Percentiles rank a stretch among this genome's conserved stretches.
phyloP scores from a whole-genome alignment of 495 filamentous ascomycete genomes.

The Penicillium goetzii region DNA sequence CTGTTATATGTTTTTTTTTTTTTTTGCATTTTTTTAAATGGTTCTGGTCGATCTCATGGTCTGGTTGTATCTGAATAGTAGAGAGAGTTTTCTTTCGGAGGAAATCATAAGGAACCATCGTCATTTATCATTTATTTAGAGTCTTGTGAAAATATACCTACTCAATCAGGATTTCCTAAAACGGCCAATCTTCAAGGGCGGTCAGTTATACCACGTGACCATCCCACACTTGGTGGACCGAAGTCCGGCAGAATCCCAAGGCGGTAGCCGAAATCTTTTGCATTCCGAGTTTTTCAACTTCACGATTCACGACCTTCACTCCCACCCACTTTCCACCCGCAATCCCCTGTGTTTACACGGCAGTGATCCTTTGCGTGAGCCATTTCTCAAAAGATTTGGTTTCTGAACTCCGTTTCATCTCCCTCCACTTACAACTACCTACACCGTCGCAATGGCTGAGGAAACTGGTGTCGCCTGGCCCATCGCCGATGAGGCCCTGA shows the following conservation, averaged over 20 bases:
- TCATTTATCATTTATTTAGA: no score
- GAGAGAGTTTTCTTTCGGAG: no score
- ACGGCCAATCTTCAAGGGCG: neutral
- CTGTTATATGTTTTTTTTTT: no score
- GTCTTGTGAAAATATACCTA: neutral
- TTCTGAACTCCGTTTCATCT: constrained; percentile 18
- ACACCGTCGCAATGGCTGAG: constrained; percentile 40
- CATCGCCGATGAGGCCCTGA: constrained; percentile 78
- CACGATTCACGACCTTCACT: constrained; percentile 16
- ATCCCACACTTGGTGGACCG: no score
- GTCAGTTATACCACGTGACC: neutral
- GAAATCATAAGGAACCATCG: no score
- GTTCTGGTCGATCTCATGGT: no score
- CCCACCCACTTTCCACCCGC: constrained; percentile 13
- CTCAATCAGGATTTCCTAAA: neutral
- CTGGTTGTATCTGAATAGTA: no score
- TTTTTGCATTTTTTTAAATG: no score
- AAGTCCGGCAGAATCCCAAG: neutral
- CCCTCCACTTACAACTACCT: constrained; percentile 7
- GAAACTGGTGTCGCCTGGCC: constrained; percentile 73
- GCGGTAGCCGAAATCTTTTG: constrained; percentile 6
- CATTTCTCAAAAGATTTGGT: constrained; percentile 37
- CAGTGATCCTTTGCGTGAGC: constrained; percentile 53
- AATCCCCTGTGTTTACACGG: constrained; percentile 34
- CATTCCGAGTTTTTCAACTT: constrained; percentile 5